These are phyloP conservation scores for Neopestalotiopsis sp. DNA, from an alignment of 2,329 filamentous ascomycete species.

Conservation along the genomic window DNA sequence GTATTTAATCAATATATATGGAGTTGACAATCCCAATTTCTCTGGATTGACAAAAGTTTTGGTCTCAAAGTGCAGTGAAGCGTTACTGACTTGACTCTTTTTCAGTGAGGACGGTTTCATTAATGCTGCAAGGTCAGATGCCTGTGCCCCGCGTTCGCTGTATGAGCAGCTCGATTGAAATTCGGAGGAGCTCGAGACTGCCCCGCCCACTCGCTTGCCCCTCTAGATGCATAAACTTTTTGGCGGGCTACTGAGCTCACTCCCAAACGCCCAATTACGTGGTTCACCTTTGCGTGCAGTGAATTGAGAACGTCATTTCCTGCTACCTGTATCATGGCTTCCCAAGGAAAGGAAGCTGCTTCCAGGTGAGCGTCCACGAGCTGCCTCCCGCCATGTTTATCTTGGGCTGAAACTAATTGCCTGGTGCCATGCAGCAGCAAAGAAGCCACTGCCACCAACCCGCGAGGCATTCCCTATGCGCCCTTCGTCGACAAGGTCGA, in stretches of 20 bases:
- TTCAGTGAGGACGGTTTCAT: too few species aligned
- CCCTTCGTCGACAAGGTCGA: conserved; percentile 86
- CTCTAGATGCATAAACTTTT: conserved; percentile 15
- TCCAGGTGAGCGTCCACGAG: conserved; percentile 20
- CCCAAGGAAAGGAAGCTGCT: conserved; percentile 30
- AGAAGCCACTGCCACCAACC: conserved; percentile 69
- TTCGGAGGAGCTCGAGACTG: neutral
- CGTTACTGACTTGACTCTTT: too few species aligned
- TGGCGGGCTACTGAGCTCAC: neutral
- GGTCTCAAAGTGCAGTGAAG: too few species aligned
- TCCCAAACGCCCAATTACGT: conserved; percentile 5
- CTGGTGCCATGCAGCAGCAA: conserved; percentile 39
- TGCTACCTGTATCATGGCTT: conserved; percentile 22
- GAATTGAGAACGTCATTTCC: neutral
- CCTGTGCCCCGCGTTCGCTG: neutral
- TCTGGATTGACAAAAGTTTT: too few species aligned
- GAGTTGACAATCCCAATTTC: too few species aligned
- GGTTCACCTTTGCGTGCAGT: neutral
- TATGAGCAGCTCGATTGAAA: neutral
- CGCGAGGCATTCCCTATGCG: conserved; percentile 81
- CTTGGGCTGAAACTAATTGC: neutral
- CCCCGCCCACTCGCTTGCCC: conserved; percentile 1
- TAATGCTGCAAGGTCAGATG: too few species aligned
- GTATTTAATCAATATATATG: too few species aligned
- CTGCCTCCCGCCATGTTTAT: neutral